Evolutionary conservation across 371 early-diverging fungal genomes (phyloP), one percentile per base, ranked within the genome.

Genomic region (Rhizopus arrhizus): DNA sequence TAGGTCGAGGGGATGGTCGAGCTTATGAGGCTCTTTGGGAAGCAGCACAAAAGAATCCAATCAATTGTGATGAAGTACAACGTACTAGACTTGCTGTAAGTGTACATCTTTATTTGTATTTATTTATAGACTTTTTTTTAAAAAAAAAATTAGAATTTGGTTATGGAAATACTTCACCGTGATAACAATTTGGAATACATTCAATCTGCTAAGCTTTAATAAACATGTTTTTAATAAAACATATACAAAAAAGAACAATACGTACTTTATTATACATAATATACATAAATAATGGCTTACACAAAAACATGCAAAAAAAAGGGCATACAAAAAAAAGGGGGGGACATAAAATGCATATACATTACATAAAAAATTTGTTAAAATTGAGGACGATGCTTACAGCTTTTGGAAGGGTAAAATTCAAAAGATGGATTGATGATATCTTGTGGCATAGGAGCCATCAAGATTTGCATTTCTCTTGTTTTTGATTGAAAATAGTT

Each of bases 21-120:
- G 84, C 89, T 0, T 92, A 93, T 66, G 86, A 88, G 62, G 76
- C 66, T 34, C 75, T 90, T 34, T 77, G 87, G 77, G 76, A 85
- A 50, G 72, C 78, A 50, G 90, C 80, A 2, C 84, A 85, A 66
- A 75, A 64, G 43, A 86, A 90, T 46, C 88, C 88, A 13, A 67
- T 89, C 42, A 91, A 91, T 58, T 31, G 50, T 8, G 72, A 65
- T 1, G 59, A 61, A 31, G 68, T 5, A 29, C 58, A 66, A 31
- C 57, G 43, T 16, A 38, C 49, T 7, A 58, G 59, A 35, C 47
- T 67, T 16, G 33, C 45, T 34, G 67, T 67, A 62, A 62, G 67
- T 56, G 7, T 3, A 10, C 9, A 31, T 15, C 35, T 3, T 40
- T 5, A 12, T 50, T 22, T 22, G 22, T 22, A 2, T 22, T 22